These are phyloP conservation scores for Saccharum hybrid DNA, from an alignment of 202 grass and related monocot species.

Conservation along the genomic window DNA sequence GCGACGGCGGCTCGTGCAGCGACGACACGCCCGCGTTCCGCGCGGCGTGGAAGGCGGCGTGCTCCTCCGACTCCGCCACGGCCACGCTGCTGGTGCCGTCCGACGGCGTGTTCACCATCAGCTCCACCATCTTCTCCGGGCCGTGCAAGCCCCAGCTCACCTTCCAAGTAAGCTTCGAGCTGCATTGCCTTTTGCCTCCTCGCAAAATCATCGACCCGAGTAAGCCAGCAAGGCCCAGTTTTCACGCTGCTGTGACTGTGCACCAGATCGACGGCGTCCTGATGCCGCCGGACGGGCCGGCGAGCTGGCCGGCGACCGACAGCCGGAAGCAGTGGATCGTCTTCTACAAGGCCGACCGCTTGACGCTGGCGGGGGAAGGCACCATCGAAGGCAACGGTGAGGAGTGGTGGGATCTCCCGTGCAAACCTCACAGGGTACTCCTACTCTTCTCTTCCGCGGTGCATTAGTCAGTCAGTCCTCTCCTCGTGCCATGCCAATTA, in stretches of 20 bases:
- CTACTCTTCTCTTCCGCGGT: neutral
- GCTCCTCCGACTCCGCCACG: constrained; percentile 56
- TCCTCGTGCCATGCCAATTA: neutral
- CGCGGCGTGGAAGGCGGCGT: constrained; percentile 71
- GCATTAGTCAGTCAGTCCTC: neutral
- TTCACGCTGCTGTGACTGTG: neutral
- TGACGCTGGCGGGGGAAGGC: constrained; percentile 71
- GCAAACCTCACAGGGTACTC: constrained; percentile 91
- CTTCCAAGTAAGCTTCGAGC: constrained; percentile 66
- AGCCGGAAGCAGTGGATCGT: constrained; percentile 83
- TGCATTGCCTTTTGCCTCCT: neutral
- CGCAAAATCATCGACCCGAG: neutral
- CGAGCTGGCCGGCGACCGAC: constrained; percentile 78
- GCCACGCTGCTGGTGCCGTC: constrained; percentile 69
- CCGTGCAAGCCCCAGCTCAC: constrained; percentile 79
- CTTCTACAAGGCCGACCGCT: constrained; percentile 69
- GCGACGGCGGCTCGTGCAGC: constrained; percentile 15
- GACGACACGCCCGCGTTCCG: constrained; percentile 86
- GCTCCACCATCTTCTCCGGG: constrained; percentile 78
- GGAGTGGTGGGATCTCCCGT: constrained; percentile 92
- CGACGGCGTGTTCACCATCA: constrained; percentile 79
- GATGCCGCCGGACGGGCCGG: constrained; percentile 79
- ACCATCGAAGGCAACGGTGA: constrained; percentile 96
- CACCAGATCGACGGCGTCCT: constrained; percentile 78
- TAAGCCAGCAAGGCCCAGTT: too few species aligned